phyloP scores from a whole-genome alignment of 768 basidiomycete species.

The Roridomyces roridus region DNA sequence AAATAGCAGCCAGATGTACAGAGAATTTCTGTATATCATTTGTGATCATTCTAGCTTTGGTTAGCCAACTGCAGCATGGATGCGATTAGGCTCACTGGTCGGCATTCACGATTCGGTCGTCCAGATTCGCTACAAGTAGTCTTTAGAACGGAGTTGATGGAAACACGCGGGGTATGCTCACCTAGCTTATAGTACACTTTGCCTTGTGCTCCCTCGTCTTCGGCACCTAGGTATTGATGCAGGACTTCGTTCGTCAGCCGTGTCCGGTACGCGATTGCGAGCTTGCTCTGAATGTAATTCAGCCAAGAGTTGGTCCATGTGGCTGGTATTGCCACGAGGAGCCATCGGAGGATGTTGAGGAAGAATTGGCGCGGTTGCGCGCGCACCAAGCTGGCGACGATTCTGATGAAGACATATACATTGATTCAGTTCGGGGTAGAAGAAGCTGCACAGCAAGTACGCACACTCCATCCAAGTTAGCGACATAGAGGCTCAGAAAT shows the following conservation, averaged over 20 bases:
- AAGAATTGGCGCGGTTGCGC: conserved; percentile 82
- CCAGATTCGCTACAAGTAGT: conserved; percentile 76
- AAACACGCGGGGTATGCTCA: conserved; percentile 37
- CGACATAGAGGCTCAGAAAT: conserved; percentile 92
- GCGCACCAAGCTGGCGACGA: conserved; percentile 93
- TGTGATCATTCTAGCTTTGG: conserved; percentile 79
- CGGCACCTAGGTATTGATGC: conserved; percentile 82
- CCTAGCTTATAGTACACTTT: conserved; percentile 95
- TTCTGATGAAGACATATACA: conserved; percentile 50
- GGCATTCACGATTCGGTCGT: conserved; percentile 95
- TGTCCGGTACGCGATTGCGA: conserved; percentile 88
- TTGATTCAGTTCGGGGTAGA: not conserved
- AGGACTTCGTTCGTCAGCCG: conserved; percentile 86
- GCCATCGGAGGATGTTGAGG: conserved; percentile 86
- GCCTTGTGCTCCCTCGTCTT: conserved; percentile 65
- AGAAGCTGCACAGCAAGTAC: conserved; percentile 34
- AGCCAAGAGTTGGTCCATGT: conserved; percentile 95
- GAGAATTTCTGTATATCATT: conserved; percentile 96
- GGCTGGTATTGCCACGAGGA: conserved; percentile 90
- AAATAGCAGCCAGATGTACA: conserved; percentile 89
- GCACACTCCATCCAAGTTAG: conserved; percentile 89
- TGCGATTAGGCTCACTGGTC: conserved; percentile 72
- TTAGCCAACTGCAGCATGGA: conserved; percentile 11
- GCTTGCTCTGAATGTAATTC: conserved; percentile 91
- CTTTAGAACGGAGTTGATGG: not conserved